Evolutionary conservation across 305 asterid species (phyloP).

Genomic region (Solanum hybrid): DNA sequence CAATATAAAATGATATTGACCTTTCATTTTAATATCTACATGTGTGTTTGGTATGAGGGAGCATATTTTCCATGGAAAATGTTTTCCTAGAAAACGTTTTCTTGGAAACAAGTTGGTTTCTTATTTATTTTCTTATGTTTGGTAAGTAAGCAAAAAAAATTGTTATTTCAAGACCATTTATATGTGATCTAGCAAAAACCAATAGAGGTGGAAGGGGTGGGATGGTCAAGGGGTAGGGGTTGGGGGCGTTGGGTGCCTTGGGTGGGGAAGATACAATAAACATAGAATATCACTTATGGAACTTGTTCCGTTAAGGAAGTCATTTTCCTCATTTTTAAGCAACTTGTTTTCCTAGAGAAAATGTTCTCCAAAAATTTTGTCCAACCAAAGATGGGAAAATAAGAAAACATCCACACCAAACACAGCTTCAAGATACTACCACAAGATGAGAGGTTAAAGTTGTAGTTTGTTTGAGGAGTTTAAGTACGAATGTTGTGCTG

Average conservation of each 20-base stretch:
- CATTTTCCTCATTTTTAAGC: not conserved
- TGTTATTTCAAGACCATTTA: not conserved
- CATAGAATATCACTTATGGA: not conserved
- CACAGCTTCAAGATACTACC: not conserved
- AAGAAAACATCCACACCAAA: not conserved
- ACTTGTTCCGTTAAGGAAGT: not conserved
- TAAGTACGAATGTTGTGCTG: not conserved
- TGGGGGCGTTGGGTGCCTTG: no score
- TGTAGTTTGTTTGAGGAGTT: not conserved
- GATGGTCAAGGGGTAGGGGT: no score
- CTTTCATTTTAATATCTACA: not conserved
- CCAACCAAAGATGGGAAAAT: not conserved
- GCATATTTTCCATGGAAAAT: not conserved
- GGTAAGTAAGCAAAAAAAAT: not conserved
- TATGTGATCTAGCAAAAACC: not conserved
- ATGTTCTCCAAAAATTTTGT: not conserved
- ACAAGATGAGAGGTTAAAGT: not conserved
- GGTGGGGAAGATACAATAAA: no score
- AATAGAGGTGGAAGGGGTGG: no score
- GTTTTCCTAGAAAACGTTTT: not conserved
- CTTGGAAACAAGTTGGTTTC: not conserved
- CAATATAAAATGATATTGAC: not conserved
- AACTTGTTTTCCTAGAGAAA: not conserved
- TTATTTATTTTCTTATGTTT: not conserved
- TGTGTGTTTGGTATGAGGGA: not conserved